phyloP scores from a whole-genome alignment of 148 eudicot species.

The Nepenthes mirabilis region DNA sequence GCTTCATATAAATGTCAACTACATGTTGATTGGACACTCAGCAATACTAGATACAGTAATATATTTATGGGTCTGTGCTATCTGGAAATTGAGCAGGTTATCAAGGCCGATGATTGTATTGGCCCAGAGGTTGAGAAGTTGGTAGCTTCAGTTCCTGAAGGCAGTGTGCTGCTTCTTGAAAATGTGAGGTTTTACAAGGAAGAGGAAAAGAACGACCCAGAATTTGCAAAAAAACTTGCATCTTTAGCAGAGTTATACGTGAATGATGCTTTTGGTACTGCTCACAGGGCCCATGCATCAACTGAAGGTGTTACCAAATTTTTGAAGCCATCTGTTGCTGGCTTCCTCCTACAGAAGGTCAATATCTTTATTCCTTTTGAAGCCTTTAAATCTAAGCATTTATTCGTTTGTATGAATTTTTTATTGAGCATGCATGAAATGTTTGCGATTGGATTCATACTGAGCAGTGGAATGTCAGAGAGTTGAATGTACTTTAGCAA shows the following conservation, averaged over 20 bases:
- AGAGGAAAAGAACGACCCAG: conserved; percentile 92
- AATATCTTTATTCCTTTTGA: not conserved
- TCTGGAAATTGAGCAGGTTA: conserved; percentile 29
- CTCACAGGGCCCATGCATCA: conserved; percentile 82
- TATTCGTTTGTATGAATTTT: no score
- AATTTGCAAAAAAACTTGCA: conserved; percentile 71
- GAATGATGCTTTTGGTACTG: conserved; percentile 81
- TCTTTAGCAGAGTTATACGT: conserved; percentile 81
- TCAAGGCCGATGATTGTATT: conserved; percentile 65
- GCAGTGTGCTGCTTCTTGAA: conserved; percentile 73
- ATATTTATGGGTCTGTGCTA: no score
- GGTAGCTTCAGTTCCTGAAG: conserved; percentile 65
- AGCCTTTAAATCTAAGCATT: not conserved
- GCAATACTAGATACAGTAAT: no score
- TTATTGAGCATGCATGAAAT: no score
- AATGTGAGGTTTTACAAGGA: conserved; percentile 84
- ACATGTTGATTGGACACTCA: no score
- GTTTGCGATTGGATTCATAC: no score
- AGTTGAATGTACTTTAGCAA: no score
- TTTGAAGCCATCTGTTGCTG: conserved; percentile 82
- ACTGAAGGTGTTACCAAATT: conserved; percentile 75
- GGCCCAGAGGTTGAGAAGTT: conserved; percentile 69
- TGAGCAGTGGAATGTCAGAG: no score
- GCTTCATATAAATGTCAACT: no score
- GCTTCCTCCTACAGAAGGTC: conserved; percentile 85